Evolutionary conservation across 352 stramenopile genomes (phyloP), one percentile per base, ranked within the genome.

Genomic region (Globisporangium heterothallicum): DNA sequence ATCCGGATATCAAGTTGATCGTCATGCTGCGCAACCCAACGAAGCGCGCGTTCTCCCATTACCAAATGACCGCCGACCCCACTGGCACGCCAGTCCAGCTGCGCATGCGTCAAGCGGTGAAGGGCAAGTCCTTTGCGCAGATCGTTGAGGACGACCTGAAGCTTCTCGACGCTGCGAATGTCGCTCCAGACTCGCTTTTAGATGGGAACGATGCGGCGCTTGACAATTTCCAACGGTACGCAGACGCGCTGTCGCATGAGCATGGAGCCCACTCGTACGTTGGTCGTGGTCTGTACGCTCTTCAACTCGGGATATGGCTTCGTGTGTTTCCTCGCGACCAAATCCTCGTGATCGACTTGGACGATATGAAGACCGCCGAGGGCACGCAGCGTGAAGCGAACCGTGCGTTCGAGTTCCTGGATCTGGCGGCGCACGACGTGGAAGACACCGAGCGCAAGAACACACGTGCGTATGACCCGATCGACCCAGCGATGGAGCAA

Each of bases 11-110:
- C 49, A 78, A 80, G 49, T 70, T 98, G 18, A 84, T 98, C 56
- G 87, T 97, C 32, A 97, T 98, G 72, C 66, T 97, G 32, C 78
- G 94, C n/a, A 76, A 98, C 68, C 94, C 94, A 0, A 84, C 97
- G n/a, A 78, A 88, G 56, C 77, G 94, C 42, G 89, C 88, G 13
- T 86, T 86, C 58, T 97, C 84, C 21, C 94, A 98, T 56, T 97
- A 88, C 66, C 80, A 94, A 47, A 98, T 98, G 94, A 94, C 94
- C 0, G 89, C 85, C 5, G 91, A 94, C 27, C 55, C 57, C 3
- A 72, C 69, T 13, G 88, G 88, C 25, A 95, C 83, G 27, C 57
- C 73, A 1, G 67, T 64, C n/a, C 91, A 97, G 70, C 63, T 95
- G n/a, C 70, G 77, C 30, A 81, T 78, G 51, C 67, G 92, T 16